Percentiles rank a stretch among this genome's conserved stretches.
These are phyloP conservation scores for Cucurbita argyrosperma DNA, from an alignment of 306 rosid species.

Conservation along the genomic window DNA sequence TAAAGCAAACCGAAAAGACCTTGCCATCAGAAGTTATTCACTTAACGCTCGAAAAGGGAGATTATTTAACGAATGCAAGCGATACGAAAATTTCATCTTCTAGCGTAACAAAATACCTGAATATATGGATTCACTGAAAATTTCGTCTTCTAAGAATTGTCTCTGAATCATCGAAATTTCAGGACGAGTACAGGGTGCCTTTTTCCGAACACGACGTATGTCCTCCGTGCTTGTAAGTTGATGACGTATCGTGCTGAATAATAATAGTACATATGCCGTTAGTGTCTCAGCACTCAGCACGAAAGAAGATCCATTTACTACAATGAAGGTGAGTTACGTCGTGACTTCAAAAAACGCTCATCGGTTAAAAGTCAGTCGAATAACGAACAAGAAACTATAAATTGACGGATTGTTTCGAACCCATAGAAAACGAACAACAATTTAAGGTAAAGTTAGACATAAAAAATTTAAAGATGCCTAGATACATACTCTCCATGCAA, in stretches of 20 bases:
- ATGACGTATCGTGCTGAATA: constrained; percentile 70
- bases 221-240: constrained; percentile 86
- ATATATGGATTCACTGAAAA: constrained; percentile 52
- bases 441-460: background rate
- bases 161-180: constrained; percentile 82
- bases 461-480: constrained; percentile 1
- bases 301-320: background rate
- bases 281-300: constrained; percentile 12
- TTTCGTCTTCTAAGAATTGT: constrained; percentile 67
- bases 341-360: background rate
- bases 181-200: constrained; percentile 78
- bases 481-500: constrained; percentile 95
- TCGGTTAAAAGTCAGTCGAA: background rate
- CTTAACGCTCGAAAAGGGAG: background rate
- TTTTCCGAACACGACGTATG: constrained; percentile 80
- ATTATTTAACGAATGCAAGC: background rate
- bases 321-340: background rate
- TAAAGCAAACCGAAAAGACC: constrained; percentile 26
- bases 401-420: background rate
- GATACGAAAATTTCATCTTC: background rate
- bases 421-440: background rate
- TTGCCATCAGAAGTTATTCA: constrained; percentile 4
- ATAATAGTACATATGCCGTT: constrained; percentile 10
- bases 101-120: constrained; percentile 30
- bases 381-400: background rate